A percentile compares a stretch with the other conserved stretches of the same genome.
Conservation (phyloP, 1,284 basidiomycete genomes). For the Hymenochaete sp. region DNA sequence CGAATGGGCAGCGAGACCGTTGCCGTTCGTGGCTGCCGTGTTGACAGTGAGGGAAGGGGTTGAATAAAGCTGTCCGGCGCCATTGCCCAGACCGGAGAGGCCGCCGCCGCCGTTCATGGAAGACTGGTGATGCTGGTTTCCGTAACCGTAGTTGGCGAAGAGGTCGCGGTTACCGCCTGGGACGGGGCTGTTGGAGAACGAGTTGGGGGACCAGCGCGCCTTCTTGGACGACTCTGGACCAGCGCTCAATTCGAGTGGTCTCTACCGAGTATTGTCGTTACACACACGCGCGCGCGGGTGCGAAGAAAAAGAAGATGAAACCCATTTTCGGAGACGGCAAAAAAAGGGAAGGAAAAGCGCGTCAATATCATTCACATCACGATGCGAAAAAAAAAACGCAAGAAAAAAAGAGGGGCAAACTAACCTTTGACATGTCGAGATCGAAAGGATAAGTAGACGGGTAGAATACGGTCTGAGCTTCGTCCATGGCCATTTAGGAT, state of each 20-base stretch:
- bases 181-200: constrained; percentile 37
- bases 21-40: constrained; percentile 50
- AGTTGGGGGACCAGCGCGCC: constrained; percentile 73
- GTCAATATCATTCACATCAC: background rate
- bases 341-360: background rate
- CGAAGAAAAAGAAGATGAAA: constrained; percentile 27
- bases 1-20: constrained; percentile 35
- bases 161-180: constrained; percentile 41
- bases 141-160: constrained; percentile 79
- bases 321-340: constrained; percentile 30
- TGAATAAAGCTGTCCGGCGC: constrained; percentile 49
- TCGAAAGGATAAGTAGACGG: constrained; percentile 67
- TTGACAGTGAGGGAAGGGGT: constrained; percentile 62
- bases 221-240: constrained; percentile 80
- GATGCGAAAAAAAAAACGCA: constrained; percentile 8
- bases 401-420: constrained; percentile 18
- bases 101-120: constrained; percentile 19
- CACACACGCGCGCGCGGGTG: background rate
- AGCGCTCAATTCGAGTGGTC: constrained; percentile 58
- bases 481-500: constrained; percentile 47
- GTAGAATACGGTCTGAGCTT: constrained; percentile 56
- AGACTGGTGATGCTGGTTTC: constrained; percentile 54
- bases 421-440: constrained; percentile 82
- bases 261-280: constrained; percentile 19
- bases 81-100: constrained; percentile 12